These are phyloP conservation scores for Populus euphratica DNA, from an alignment of 345 rosid genomes.

Conservation along the genomic window DNA sequence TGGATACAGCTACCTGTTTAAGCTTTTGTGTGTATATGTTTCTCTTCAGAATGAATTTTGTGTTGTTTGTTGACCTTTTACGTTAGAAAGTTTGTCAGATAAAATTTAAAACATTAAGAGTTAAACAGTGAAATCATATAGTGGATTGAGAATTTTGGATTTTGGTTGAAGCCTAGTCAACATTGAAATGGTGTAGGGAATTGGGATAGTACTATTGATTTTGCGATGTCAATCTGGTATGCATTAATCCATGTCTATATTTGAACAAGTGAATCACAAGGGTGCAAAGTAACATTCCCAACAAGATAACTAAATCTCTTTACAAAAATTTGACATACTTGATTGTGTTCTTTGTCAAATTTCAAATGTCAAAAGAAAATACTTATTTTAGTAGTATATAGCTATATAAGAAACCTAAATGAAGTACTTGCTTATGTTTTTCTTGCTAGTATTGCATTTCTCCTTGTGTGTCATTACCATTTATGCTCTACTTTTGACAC, in stretches of 20 bases:
- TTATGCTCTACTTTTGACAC: background rate
- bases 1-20: background rate
- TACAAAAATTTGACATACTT: background rate
- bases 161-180: background rate
- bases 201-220: background rate
- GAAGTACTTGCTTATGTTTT: background rate
- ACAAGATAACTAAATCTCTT: background rate
- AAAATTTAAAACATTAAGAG: too few relatives aligned
- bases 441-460: background rate
- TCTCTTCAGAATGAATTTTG: background rate
- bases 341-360: background rate
- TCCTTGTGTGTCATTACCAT: background rate
- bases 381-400: background rate
- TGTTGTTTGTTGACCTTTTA: background rate
- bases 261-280: background rate
- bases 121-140: background rate
- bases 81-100: too few relatives aligned
- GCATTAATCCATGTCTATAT: background rate
- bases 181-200: background rate
- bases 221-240: background rate
- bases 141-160: background rate
- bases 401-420: background rate
- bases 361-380: background rate
- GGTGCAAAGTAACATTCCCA: background rate
- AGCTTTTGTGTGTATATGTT: background rate